These are phyloP conservation scores for Rosa chinensis DNA, from an alignment of 306 rosid species.

Conservation along the genomic window DNA sequence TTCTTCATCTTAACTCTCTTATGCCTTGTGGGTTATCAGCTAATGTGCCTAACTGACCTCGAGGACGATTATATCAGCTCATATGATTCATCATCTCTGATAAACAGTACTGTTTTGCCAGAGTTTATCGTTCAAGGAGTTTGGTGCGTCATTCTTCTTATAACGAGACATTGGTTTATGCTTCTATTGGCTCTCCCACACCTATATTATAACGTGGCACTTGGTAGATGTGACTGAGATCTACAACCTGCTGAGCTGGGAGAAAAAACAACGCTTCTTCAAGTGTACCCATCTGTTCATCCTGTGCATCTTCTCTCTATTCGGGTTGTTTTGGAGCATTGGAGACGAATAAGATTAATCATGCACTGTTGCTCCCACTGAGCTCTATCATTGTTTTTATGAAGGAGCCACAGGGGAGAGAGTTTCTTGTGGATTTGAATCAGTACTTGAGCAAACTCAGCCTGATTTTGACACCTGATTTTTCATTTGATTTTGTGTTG, in stretches of 20 bases:
- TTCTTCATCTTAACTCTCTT: constrained; percentile 50
- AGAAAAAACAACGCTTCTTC: constrained; percentile 55
- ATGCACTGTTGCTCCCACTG: constrained; percentile 14
- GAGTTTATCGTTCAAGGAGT: constrained; percentile 69
- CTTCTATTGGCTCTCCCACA: constrained; percentile 57
- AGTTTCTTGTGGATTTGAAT: not conserved
- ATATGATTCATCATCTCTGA: constrained; percentile 73
- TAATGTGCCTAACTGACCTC: constrained; percentile 71
- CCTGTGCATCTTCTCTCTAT: constrained; percentile 44
- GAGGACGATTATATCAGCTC: constrained; percentile 87
- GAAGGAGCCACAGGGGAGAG: not conserved
- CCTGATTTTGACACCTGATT: constrained; percentile 14
- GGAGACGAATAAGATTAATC: constrained; percentile 38
- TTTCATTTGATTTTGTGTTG: constrained; percentile 11
- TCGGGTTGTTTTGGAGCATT: constrained; percentile 64
- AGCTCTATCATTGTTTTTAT: constrained; percentile 4
- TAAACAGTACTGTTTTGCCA: constrained; percentile 68
- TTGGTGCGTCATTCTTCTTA: constrained; percentile 55
- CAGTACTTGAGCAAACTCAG: constrained; percentile 9
- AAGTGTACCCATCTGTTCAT: constrained; percentile 49
- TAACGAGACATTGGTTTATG: constrained; percentile 72
- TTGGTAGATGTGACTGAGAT: constrained; percentile 84
- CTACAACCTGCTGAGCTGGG: constrained; percentile 61
- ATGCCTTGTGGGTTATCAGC: constrained; percentile 64
- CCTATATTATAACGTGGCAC: constrained; percentile 66